Evolutionary conservation across 345 rosid species (phyloP), one percentile per base, ranked within the genome.

Genomic region (Gossypium thurberi): DNA sequence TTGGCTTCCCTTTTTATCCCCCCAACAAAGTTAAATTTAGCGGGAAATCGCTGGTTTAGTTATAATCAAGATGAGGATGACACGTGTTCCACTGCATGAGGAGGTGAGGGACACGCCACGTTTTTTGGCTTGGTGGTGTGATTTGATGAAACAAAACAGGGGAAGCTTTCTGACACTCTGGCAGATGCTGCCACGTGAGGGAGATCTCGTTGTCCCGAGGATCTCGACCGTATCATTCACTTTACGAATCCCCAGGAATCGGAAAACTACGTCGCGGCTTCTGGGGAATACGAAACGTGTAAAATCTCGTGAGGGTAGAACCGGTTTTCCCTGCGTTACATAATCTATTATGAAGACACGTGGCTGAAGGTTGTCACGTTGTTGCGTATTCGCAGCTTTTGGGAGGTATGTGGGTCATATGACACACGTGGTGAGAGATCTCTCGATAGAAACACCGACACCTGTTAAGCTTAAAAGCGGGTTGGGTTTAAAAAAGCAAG

Each of bases 31-130:
- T 76, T 53, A 53, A 40, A 65, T 82, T 69, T 66, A 80, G 81
- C 82, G 79, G 79, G 78, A 79, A 70, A 21, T 46, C 21, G 25
- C 46, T 50, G 68, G 28, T 44, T 69, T 69, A 17, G n/a, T 53
- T 66, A 23, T 4, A 12, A 17, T 5, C 6, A 7, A 4, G 14
- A 28, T 14, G 21, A 7, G 3, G 6, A 9, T 33, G 75, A 70
- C 85, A 77, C 81, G 79, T 79, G 83, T 77, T 8, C 0, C 0
- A 4, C 10, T 17, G 59, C 78, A 71, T 33, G 72, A 60, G 50
- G 15, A 57, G 40, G 17, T 20, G 17, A 44, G 12, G 6, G 40
- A 46, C 14, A 1, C 8, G 55, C 61, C 78, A 81, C 72, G 75
- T 67, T 18, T 15, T 20, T 11, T 33, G 40, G 69, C 68, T 65